A percentile compares a stretch with the other conserved stretches of the same genome.
Evolutionary conservation across 176 grass and related monocot genomes (phyloP).

Genomic region (Oryza officinalis): DNA sequence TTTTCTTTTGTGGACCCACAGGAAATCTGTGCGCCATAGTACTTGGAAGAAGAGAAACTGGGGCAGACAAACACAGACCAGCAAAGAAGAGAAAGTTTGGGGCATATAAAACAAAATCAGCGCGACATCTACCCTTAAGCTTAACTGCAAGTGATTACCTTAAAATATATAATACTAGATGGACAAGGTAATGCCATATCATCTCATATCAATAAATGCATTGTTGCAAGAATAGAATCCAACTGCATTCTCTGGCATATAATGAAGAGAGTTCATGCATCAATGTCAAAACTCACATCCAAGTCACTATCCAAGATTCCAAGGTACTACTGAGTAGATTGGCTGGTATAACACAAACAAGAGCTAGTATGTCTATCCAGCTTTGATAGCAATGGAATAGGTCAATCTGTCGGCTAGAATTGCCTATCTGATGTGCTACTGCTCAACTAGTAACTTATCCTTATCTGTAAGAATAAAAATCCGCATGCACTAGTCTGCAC

Average conservation of each 20-base stretch:
- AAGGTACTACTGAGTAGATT: conserved; percentile 12
- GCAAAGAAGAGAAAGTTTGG: not conserved
- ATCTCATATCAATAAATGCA: not conserved
- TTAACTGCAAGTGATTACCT: not conserved
- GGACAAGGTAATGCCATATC: not conserved
- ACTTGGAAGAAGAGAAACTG: not conserved
- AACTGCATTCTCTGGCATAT: conserved; percentile 6
- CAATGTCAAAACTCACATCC: conserved; percentile 1
- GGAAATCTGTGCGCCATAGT: not conserved
- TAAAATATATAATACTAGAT: not conserved
- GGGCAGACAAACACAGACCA: not conserved
- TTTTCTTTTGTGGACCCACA: not conserved
- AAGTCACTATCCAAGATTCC: conserved; percentile 12
- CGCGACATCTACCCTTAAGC: not conserved
- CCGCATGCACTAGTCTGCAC: not conserved
- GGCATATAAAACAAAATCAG: not conserved
- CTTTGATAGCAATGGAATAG: conserved; percentile 7
- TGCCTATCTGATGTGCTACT: conserved; percentile 8
- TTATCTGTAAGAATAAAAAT: not conserved
- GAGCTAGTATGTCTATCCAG: not conserved
- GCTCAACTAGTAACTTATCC: not conserved
- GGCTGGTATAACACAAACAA: conserved; percentile 16
- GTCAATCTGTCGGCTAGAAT: conserved; percentile 20
- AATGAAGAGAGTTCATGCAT: not conserved
- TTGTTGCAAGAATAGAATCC: no score